phyloP scores from a whole-genome alignment of 73 alveolate species.

The Paramecium sexaurelia region DNA sequence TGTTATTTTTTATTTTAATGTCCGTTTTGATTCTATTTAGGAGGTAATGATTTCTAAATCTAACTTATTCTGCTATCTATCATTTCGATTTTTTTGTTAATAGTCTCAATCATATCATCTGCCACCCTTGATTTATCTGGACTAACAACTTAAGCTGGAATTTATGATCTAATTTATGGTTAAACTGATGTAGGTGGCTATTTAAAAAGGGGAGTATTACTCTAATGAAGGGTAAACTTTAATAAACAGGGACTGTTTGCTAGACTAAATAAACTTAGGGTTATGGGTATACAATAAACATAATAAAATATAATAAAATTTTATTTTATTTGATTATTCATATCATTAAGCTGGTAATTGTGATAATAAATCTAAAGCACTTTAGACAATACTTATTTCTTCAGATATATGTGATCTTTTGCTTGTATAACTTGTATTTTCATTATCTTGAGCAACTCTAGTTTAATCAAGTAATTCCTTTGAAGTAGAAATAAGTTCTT shows the following conservation, averaged over 20 bases:
- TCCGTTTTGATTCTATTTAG: not conserved
- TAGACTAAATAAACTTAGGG: not conserved
- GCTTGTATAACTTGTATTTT: not conserved
- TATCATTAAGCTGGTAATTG: conserved; percentile 28
- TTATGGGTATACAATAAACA: not conserved
- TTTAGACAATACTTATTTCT: conserved; percentile 10
- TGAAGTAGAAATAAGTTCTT: not conserved
- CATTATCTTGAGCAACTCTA: conserved; percentile 29
- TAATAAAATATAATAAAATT: conserved; percentile 17
- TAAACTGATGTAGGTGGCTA: conserved; percentile 40
- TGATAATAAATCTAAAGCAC: conserved; percentile 51
- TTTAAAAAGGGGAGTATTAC: not conserved
- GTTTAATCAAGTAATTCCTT: not conserved
- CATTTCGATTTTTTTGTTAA: conserved; percentile 4
- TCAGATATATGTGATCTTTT: conserved; percentile 14
- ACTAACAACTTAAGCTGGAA: not conserved
- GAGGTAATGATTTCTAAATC: not conserved
- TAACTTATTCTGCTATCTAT: conserved; percentile 43
- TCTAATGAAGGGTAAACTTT: not conserved
- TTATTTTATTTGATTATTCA: conserved; percentile 2
- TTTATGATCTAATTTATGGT: not conserved
- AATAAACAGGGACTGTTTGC: not conserved
- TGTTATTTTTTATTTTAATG: not conserved
- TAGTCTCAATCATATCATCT: not conserved
- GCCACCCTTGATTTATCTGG: not conserved